phyloP scores from a whole-genome alignment of 306 rosid species.

The Bauhinia variegata region DNA sequence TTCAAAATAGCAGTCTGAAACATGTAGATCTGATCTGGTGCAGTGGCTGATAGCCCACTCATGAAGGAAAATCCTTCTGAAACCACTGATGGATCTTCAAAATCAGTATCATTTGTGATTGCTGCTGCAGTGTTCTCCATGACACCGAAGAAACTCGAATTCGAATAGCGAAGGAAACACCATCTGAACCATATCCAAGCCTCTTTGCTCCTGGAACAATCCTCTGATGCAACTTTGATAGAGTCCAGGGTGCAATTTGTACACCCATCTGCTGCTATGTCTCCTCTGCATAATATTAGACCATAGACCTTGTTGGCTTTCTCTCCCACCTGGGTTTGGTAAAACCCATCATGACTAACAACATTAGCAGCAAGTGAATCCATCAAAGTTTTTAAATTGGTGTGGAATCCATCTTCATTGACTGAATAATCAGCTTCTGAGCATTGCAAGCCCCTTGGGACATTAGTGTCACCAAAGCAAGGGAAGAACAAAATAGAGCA shows the following conservation, averaged over 20 bases:
- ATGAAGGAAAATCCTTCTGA: slow-evolving; percentile 48
- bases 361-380: slow-evolving; percentile 46
- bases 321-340: slow-evolving; percentile 41
- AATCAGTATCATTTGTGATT: slow-evolving; percentile 49
- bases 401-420: slow-evolving; percentile 39
- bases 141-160: slow-evolving; percentile 43
- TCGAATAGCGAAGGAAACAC: slow-evolving; percentile 60
- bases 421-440: slow-evolving; percentile 40
- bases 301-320: slow-evolving; percentile 47
- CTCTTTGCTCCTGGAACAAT: slow-evolving; percentile 47
- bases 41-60: slow-evolving; percentile 41
- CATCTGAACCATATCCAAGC: slow-evolving; percentile 53
- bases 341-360: slow-evolving; percentile 48
- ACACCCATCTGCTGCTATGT: slow-evolving; percentile 46
- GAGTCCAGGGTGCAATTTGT: slow-evolving; percentile 45
- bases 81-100: slow-evolving; percentile 49
- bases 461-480: slow-evolving; percentile 42
- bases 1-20: slow-evolving; percentile 41
- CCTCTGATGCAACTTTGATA: slow-evolving; percentile 30
- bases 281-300: slow-evolving; percentile 56
- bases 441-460: slow-evolving; percentile 30
- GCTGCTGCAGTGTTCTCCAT: slow-evolving; percentile 43
- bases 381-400: slow-evolving; percentile 43
- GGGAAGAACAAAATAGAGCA: slow-evolving; percentile 23
- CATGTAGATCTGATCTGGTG: slow-evolving; percentile 42